These are phyloP conservation scores for Ceratocystis cubensis DNA, from an alignment of 2,329 filamentous ascomycete species.

Conservation along the genomic window DNA sequence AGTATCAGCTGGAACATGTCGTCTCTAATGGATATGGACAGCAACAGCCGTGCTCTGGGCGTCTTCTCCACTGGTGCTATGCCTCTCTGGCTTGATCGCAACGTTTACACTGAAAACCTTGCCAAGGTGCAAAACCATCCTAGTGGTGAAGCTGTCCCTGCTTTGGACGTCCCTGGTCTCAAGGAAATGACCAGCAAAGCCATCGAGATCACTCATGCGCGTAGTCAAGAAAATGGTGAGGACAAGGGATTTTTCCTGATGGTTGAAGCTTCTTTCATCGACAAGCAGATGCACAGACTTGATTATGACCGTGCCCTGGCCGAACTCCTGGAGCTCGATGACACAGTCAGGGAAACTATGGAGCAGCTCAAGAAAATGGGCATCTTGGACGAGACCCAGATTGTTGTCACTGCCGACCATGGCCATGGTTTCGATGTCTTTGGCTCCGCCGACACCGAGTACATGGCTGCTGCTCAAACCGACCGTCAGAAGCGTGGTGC, in stretches of 20 bases:
- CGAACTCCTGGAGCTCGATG: slow-evolving; percentile 74
- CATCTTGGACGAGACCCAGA: slow-evolving; percentile 60
- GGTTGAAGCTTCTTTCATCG: slow-evolving; percentile 73
- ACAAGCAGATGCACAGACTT: slow-evolving; percentile 79
- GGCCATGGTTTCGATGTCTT: slow-evolving; percentile 84
- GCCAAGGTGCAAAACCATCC: slow-evolving; percentile 55
- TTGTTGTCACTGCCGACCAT: slow-evolving; percentile 77
- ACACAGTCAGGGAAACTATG: slow-evolving; percentile 66
- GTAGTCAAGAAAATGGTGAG: slow-evolving; percentile 33
- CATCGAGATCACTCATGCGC: slow-evolving; percentile 60
- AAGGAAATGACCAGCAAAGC: slow-evolving; percentile 87
- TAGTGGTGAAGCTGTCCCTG: slow-evolving; percentile 49
- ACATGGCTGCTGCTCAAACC: slow-evolving; percentile 50
- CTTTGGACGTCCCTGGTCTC: slow-evolving; percentile 65
- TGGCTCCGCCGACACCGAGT: slow-evolving; percentile 68
- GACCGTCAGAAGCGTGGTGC: slow-evolving; percentile 64
- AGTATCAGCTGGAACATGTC: slow-evolving; percentile 63
- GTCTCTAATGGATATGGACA: slow-evolving; percentile 45
- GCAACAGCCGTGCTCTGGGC: slow-evolving; percentile 54
- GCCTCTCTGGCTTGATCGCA: slow-evolving; percentile 76
- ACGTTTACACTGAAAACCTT: slow-evolving; percentile 63
- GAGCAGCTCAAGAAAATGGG: slow-evolving; percentile 53
- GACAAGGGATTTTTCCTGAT: slow-evolving; percentile 76
- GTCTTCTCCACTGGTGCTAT: slow-evolving; percentile 66
- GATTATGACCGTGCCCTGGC: slow-evolving; percentile 79